Conservation (phyloP, 768 basidiomycete species). For the Cytidiella melzeri region DNA sequence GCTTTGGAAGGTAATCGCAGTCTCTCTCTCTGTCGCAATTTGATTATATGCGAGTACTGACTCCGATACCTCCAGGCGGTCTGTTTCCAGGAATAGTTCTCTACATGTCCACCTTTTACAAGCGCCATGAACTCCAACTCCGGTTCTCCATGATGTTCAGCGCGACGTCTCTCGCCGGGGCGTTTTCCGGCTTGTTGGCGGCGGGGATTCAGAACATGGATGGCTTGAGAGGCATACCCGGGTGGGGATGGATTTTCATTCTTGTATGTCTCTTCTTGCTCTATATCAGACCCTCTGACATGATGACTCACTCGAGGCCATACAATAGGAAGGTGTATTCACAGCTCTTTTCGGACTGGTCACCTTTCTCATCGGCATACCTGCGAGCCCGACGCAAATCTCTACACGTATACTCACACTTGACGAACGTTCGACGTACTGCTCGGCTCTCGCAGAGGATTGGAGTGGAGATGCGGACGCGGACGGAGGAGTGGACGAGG, state of each 20-base stretch:
- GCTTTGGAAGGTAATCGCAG: slow-evolving; percentile 2
- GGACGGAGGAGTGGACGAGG: slow-evolving; percentile 1
- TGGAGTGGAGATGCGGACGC: slow-evolving; percentile 9
- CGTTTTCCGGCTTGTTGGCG: slow-evolving; percentile 61
- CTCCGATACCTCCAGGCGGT: neutral
- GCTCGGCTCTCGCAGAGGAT: neutral
- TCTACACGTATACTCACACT: slow-evolving; percentile 6
- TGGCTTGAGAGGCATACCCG: slow-evolving; percentile 42
- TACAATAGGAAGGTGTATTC: slow-evolving; percentile 4
- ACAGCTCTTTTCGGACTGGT: slow-evolving; percentile 5
- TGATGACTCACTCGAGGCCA: neutral
- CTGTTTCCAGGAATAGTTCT: slow-evolving; percentile 12
- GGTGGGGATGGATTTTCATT: slow-evolving; percentile 68
- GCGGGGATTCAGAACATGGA: slow-evolving; percentile 52
- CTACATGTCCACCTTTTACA: slow-evolving; percentile 24
- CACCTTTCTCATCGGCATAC: neutral
- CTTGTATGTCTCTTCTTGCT: slow-evolving; percentile 28
- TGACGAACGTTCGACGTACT: slow-evolving; percentile 3
- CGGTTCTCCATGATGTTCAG: slow-evolving; percentile 36
- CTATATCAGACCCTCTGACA: neutral
- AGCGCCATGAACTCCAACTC: slow-evolving; percentile 23
- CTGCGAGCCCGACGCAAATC: neutral
- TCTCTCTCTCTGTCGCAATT: neutral
- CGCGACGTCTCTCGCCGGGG: slow-evolving; percentile 43
- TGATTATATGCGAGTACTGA: neutral